A percentile compares a stretch with the other conserved stretches of the same genome.
These are phyloP conservation scores for Eucalyptus cladocalyx DNA, from an alignment of 345 rosid genomes.

Conservation along the genomic window DNA sequence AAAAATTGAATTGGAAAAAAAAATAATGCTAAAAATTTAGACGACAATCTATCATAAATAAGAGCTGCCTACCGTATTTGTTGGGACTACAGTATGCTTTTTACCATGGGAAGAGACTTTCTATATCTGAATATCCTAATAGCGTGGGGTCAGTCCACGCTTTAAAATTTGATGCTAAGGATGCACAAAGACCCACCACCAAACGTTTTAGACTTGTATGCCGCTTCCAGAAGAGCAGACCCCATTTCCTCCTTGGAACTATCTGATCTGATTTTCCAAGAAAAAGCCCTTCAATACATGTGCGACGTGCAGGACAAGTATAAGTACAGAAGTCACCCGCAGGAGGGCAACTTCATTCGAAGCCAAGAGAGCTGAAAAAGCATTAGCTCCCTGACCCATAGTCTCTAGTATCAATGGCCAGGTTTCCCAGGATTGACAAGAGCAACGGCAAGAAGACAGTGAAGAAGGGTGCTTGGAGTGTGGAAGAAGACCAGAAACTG, in stretches of 20 bases:
- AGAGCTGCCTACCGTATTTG: not conserved
- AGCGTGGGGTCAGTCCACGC: not conserved
- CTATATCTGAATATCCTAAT: not conserved
- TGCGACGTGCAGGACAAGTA: not conserved
- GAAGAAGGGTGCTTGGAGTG: not conserved
- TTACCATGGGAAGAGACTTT: not conserved
- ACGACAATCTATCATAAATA: not conserved
- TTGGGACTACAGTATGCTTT: not conserved
- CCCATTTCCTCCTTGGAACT: not conserved
- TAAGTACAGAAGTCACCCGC: not conserved
- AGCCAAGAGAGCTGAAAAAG: not conserved
- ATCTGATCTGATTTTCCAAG: not conserved
- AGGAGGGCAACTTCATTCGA: not conserved
- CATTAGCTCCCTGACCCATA: not conserved
- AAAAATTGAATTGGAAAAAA: not conserved
- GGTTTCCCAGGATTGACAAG: not conserved
- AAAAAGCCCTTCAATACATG: not conserved
- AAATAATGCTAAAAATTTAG: not conserved
- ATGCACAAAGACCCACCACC: not conserved
- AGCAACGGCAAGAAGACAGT: not conserved
- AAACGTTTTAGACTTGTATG: not conserved
- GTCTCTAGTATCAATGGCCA: not conserved
- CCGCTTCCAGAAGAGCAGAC: not conserved
- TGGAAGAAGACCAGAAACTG: not conserved
- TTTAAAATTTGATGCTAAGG: not conserved